These are phyloP conservation scores for Monascus purpureus DNA, from an alignment of 495 filamentous ascomycete genomes.

Conservation along the genomic window DNA sequence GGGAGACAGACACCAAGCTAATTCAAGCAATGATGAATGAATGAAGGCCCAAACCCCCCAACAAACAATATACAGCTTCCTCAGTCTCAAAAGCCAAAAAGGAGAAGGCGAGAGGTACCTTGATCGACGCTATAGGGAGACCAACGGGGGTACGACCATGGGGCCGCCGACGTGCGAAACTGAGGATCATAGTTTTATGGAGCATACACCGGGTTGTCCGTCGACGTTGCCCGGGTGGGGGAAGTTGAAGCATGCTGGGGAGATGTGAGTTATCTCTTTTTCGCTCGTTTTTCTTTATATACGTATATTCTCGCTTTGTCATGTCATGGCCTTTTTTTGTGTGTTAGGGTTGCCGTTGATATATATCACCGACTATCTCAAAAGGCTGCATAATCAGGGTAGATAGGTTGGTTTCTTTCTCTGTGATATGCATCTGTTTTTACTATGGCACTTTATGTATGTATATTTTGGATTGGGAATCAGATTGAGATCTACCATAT, in stretches of 20 bases:
- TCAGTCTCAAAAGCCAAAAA: conserved; percentile 22
- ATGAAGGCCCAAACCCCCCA: conserved; percentile 10
- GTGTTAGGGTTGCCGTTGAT: not conserved
- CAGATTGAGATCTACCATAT: too few species aligned
- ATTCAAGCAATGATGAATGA: not conserved
- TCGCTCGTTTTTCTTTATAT: not conserved
- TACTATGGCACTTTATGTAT: too few species aligned
- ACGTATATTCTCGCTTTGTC: not conserved
- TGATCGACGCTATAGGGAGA: not conserved
- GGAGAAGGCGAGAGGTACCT: conserved; percentile 11
- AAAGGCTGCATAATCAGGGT: conserved; percentile 1
- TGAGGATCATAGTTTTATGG: conserved; percentile 28
- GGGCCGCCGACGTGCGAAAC: conserved; percentile 6
- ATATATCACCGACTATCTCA: conserved; percentile 3
- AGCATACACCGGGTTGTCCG: conserved; percentile 16
- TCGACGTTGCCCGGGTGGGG: conserved; percentile 22
- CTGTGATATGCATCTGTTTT: too few species aligned
- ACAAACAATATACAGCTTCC: conserved; percentile 16
- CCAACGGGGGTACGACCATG: conserved; percentile 7
- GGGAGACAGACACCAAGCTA: not conserved
- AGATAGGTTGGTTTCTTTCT: conserved; percentile 1
- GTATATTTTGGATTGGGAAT: too few species aligned
- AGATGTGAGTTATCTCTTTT: conserved; percentile 12
- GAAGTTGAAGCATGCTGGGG: conserved; percentile 11
- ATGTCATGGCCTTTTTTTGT: not conserved